Percentiles rank a stretch among this genome's conserved stretches.
phyloP scores from a whole-genome alignment of 1,139 yeast genomes.

The Debaryomyces sp. region DNA sequence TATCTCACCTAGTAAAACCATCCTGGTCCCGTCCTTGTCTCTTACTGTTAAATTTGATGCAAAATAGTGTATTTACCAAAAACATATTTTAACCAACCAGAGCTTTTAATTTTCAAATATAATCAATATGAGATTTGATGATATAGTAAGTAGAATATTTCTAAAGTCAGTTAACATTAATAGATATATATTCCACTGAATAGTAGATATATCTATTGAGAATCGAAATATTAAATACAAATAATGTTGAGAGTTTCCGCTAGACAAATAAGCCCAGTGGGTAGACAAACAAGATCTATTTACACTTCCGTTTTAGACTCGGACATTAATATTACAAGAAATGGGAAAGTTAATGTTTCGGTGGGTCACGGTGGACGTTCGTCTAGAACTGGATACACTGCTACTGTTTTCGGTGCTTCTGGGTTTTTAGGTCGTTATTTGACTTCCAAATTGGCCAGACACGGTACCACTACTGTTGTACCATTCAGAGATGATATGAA shows the following conservation, averaged over 20 bases:
- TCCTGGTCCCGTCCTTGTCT: not conserved
- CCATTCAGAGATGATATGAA: slow-evolving; percentile 84
- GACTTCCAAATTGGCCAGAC: slow-evolving; percentile 73
- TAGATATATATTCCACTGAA: slow-evolving; percentile 3
- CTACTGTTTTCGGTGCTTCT: slow-evolving; percentile 83
- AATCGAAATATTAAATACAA: slow-evolving; percentile 1
- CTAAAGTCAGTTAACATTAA: not conserved
- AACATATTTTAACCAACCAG: slow-evolving; percentile 25
- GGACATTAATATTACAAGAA: slow-evolving; percentile 74
- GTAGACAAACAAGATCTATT: slow-evolving; percentile 32
- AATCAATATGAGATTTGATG: slow-evolving; percentile 3
- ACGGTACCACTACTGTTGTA: slow-evolving; percentile 76
- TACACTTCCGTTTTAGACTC: slow-evolving; percentile 48
- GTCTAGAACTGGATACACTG: slow-evolving; percentile 89
- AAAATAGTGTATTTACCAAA: slow-evolving; percentile 10
- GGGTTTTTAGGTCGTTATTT: slow-evolving; percentile 81
- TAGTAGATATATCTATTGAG: not conserved
- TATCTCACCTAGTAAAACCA: too few species aligned
- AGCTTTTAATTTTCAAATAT: slow-evolving; percentile 19
- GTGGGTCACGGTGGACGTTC: slow-evolving; percentile 83
- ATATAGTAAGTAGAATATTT: not conserved
- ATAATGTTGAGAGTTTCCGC: slow-evolving; percentile 33
- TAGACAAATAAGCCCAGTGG: slow-evolving; percentile 17
- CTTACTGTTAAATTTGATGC: not conserved
- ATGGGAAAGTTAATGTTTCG: slow-evolving; percentile 72